A percentile compares a stretch with the other conserved stretches of the same genome.
Conservation (phyloP, 257 asterid genomes). For the Cruciata laevipes region DNA sequence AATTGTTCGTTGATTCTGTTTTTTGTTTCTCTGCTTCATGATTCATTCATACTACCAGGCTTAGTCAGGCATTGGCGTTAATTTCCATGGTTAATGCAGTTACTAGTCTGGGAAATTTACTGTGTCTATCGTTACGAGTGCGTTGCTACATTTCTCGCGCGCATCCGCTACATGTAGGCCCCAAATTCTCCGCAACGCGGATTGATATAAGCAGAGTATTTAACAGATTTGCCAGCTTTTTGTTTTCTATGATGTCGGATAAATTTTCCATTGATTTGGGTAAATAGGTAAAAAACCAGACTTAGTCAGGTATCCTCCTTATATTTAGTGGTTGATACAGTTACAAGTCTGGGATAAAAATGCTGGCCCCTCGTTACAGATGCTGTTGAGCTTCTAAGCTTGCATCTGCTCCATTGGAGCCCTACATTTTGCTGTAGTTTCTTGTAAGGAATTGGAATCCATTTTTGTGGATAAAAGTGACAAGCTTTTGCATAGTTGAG, state of each 20-base stretch:
- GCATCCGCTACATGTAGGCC: conserved; percentile 19
- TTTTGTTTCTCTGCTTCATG: not conserved
- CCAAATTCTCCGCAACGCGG: not conserved
- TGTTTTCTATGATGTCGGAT: not conserved
- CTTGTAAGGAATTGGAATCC: no score
- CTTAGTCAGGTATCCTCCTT: conserved; percentile 53
- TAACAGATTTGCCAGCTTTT: not conserved
- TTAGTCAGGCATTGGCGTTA: conserved; percentile 24
- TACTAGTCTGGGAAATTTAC: conserved; percentile 28
- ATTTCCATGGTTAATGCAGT: conserved; percentile 22
- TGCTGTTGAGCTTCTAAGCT: conserved; percentile 28
- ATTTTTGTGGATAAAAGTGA: no score
- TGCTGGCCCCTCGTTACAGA: conserved; percentile 57
- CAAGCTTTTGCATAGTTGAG: no score
- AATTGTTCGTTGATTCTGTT: no score
- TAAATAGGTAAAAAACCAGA: conserved; percentile 20
- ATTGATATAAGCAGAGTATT: not conserved
- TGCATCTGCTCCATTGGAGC: conserved; percentile 69
- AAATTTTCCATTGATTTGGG: not conserved
- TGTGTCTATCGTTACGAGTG: conserved; percentile 23
- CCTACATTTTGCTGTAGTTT: conserved; percentile 17
- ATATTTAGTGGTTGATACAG: conserved; percentile 41
- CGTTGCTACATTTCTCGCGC: not conserved
- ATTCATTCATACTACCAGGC: conserved; percentile 18
- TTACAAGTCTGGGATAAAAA: conserved; percentile 54